Base-by-base conservation (phyloP, 768 basidiomycete genomes). In the Tricholoma hemisulphureum region DNA sequence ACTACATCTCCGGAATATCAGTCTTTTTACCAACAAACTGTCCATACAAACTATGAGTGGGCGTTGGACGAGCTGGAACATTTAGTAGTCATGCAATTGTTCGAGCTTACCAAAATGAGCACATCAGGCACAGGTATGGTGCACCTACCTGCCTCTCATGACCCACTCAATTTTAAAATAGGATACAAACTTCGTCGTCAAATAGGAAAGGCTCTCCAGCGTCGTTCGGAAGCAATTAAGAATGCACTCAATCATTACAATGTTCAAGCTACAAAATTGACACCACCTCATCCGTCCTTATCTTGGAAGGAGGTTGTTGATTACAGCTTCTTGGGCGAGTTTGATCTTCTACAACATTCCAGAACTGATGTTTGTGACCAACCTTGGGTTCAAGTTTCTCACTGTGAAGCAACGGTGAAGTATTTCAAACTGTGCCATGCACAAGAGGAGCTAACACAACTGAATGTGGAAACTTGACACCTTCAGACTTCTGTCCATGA, bases 111-210 rank as follows among this genome's bases (percentile, higher is more conserved):
- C n/a, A n/a, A n/a, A n/a, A n/a, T n/a, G n/a, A n/a, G n/a, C n/a
- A n/a, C n/a, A n/a, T n/a, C n/a, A n/a, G n/a, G n/a, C n/a, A n/a
- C n/a, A n/a, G n/a, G n/a, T n/a, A n/a, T n/a, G n/a, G n/a, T n/a
- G n/a, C n/a, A n/a, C n/a, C n/a, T n/a, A n/a, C n/a, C n/a, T n/a
- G n/a, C n/a, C n/a, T n/a, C n/a, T n/a, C n/a, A n/a, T n/a, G n/a
- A n/a, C n/a, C n/a, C n/a, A n/a, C n/a, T n/a, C n/a, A n/a, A n/a
- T n/a, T n/a, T 18, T 49, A 31, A 2, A 48, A n/a, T 34, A 73
- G 70, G 71, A 2, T 73, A 73, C 58, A 67, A 65, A 14, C 51
- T 72, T 3, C 39, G 61, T 4, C 67, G 59, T n/a, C 69, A 72
- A 48, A 68, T 72, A 21, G 57, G 56, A 4, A 64, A 63, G 34